Evolutionary conservation across 495 filamentous ascomycete species (phyloP).

Genomic region (Thozetella sp.): DNA sequence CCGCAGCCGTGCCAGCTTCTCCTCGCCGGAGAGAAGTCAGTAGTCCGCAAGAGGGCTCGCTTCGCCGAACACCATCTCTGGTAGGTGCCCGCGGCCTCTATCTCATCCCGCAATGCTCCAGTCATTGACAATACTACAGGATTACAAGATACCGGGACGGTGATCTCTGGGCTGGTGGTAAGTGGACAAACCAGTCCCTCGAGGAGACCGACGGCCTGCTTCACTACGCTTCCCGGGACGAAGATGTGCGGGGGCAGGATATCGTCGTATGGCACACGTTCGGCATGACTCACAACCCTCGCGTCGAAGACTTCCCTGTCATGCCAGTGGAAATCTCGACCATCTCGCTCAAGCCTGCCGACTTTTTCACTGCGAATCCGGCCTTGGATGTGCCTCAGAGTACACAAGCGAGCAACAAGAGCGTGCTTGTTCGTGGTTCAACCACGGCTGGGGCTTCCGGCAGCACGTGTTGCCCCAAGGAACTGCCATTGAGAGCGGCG

Average conservation of each 20-base stretch:
- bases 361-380: constrained; percentile 77
- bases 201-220: constrained; percentile 25
- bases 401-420: constrained; percentile 52
- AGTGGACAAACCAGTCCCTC: constrained; percentile 75
- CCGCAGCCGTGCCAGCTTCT: constrained; percentile 76
- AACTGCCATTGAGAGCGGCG: no score
- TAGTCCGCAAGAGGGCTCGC: constrained; percentile 71
- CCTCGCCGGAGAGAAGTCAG: constrained; percentile 64
- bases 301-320: constrained; percentile 63
- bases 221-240: constrained; percentile 6
- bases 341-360: constrained; percentile 67
- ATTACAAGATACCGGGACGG: constrained; percentile 73
- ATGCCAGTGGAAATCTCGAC: constrained; percentile 41
- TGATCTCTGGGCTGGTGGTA: constrained; percentile 77
- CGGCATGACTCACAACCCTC: constrained; percentile 55
- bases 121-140: no score
- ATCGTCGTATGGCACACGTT: constrained; percentile 54
- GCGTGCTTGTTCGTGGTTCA: constrained; percentile 45
- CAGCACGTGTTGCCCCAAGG: no score
- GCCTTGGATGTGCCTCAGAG: constrained; percentile 71
- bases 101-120: no score
- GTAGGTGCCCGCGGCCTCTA: no score
- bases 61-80: constrained; percentile 80
- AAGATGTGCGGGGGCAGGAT: constrained; percentile 40
- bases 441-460: no score